Conservation (phyloP, 768 basidiomycete species). For the Fistulinella prunicolor region DNA sequence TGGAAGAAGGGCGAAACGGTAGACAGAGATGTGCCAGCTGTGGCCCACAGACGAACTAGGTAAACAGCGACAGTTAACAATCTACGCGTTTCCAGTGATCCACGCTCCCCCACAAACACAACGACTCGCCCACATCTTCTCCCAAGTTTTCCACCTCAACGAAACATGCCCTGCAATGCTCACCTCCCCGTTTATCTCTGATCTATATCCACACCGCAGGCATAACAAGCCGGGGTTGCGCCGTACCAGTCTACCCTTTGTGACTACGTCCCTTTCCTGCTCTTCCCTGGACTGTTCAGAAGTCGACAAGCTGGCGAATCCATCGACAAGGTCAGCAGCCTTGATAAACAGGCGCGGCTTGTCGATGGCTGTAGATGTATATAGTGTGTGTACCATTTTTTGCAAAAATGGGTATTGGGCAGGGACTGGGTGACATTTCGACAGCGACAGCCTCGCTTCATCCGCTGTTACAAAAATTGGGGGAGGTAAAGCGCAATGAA, state of each 20-base stretch:
- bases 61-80: no score
- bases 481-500: background rate
- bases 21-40: no score
- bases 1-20: no score
- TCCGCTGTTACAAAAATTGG: constrained; percentile 37
- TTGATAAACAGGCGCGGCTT: constrained; percentile 72
- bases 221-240: constrained; percentile 44
- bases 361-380: constrained; percentile 49
- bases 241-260: constrained; percentile 51
- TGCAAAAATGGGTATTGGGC: constrained; percentile 43
- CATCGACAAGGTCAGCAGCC: constrained; percentile 66
- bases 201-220: constrained; percentile 60
- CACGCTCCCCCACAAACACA: constrained; percentile 77
- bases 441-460: constrained; percentile 50
- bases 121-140: constrained; percentile 52
- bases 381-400: constrained; percentile 45
- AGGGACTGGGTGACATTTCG: constrained; percentile 55
- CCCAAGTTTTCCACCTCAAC: constrained; percentile 59
- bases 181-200: constrained; percentile 40
- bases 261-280: constrained; percentile 56
- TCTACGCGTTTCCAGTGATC: constrained; percentile 35
- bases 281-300: constrained; percentile 38
- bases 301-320: constrained; percentile 43
- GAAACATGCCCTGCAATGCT: constrained; percentile 32
- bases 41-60: no score